These are phyloP conservation scores for Kockiozyma suomiensis DNA, from an alignment of 805 yeast genomes.

Conservation along the genomic window DNA sequence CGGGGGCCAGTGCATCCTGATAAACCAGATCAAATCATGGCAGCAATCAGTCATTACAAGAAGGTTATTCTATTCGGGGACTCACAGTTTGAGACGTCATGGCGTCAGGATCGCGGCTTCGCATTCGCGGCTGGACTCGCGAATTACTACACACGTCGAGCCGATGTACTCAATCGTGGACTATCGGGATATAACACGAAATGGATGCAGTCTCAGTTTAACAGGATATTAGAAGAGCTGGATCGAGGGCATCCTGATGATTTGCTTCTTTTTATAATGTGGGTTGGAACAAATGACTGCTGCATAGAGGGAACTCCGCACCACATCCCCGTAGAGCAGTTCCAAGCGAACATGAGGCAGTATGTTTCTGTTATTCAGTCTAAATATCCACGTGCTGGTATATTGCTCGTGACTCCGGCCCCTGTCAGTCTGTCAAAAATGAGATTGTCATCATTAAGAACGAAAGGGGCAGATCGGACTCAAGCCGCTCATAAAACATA, in stretches of 20 bases:
- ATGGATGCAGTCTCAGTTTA: constrained; percentile 33
- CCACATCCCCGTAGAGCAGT: constrained; percentile 19
- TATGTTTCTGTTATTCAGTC: constrained; percentile 10
- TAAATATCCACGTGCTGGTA: constrained; percentile 14
- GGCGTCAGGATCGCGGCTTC: constrained; percentile 20
- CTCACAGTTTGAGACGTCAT: constrained; percentile 38
- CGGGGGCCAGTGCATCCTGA: neutral
- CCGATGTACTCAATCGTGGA: constrained; percentile 32
- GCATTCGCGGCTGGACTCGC: constrained; percentile 36
- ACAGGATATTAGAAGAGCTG: constrained; percentile 21
- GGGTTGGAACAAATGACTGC: constrained; percentile 33
- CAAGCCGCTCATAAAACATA: constrained; percentile 21
- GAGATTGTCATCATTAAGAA: constrained; percentile 12
- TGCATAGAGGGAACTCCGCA: constrained; percentile 26
- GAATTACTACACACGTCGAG: constrained; percentile 27
- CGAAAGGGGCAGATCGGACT: constrained; percentile 27
- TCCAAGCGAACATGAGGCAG: neutral
- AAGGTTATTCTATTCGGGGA: constrained; percentile 49
- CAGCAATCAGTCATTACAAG: constrained; percentile 33
- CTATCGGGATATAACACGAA: constrained; percentile 30
- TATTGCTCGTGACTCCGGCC: constrained; percentile 26
- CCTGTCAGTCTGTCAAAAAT: constrained; percentile 23
- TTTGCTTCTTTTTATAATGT: constrained; percentile 30
- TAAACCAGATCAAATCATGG: neutral
- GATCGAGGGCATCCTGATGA: neutral